Conservation (phyloP, 139 green algal species). For the Chlamydomonas sp. region DNA sequence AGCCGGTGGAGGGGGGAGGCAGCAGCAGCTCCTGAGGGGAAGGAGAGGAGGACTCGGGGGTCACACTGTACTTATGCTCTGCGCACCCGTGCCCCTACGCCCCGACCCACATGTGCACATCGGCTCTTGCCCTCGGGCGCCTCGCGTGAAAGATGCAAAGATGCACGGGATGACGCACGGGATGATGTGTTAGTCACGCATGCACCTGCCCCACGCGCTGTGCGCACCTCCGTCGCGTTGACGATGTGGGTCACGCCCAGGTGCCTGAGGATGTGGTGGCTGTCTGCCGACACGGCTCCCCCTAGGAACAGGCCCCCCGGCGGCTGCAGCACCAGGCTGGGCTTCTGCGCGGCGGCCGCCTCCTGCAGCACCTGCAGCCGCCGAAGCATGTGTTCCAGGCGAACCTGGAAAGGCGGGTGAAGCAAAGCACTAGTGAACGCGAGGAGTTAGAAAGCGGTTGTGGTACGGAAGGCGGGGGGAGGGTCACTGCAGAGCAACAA, state of each 20-base stretch:
- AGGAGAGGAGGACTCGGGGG: neutral
- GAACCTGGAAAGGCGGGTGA: conserved; percentile 49
- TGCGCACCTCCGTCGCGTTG: conserved; percentile 80
- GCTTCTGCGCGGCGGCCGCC: conserved; percentile 62
- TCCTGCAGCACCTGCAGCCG: conserved; percentile 77
- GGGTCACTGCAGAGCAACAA: too few species aligned
- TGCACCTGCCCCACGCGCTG: neutral
- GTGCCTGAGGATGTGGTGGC: conserved; percentile 77
- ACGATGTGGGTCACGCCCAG: conserved; percentile 90
- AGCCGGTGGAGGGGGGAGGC: conserved; percentile 38
- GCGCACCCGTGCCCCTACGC: too few species aligned
- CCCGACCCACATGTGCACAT: too few species aligned
- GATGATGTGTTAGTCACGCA: neutral
- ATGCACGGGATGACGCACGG: neutral
- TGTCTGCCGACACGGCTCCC: conserved; percentile 78
- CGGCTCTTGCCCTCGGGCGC: too few species aligned
- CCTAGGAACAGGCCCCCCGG: conserved; percentile 75
- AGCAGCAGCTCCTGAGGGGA: conserved; percentile 62
- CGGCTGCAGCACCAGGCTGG: conserved; percentile 57
- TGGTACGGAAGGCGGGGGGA: neutral
- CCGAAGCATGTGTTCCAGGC: conserved; percentile 87
- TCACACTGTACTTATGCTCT: neutral
- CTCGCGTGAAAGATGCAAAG: neutral
- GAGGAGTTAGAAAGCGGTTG: neutral
- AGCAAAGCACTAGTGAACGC: too few species aligned